Conservation (phyloP, 2,329 filamentous ascomycete species). For the Colletotrichum euphorbiae region DNA sequence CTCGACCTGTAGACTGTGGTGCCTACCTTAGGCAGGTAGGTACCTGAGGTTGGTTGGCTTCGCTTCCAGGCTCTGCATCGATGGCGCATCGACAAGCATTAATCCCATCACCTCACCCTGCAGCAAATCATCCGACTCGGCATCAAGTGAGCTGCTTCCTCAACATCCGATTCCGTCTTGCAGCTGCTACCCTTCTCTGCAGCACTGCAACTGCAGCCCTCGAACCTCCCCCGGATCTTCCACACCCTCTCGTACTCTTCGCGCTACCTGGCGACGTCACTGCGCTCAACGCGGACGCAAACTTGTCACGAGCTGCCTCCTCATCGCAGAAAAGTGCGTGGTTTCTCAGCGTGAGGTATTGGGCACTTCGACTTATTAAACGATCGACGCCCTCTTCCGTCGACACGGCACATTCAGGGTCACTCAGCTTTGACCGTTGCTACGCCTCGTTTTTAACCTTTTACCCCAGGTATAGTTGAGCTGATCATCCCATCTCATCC, state of each 20-base stretch:
- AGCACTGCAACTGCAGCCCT: not conserved
- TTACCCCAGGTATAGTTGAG: constrained; percentile 26
- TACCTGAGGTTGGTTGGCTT: too few species aligned
- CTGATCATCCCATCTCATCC: not conserved
- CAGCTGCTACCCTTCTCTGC: constrained; percentile 1
- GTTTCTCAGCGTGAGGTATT: not conserved
- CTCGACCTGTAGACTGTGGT: not conserved
- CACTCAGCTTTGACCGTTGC: not conserved
- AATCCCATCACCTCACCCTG: constrained; percentile 30
- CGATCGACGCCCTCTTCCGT: not conserved
- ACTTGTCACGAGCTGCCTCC: not conserved
- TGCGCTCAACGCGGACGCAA: not conserved
- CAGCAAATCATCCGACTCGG: constrained; percentile 25
- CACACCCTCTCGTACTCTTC: not conserved
- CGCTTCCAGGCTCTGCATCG: not conserved
- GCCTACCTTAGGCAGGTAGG: too few species aligned
- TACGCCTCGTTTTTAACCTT: not conserved
- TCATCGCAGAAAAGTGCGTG: not conserved
- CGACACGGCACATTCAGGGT: not conserved
- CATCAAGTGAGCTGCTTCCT: constrained; percentile 12
- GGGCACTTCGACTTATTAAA: not conserved
- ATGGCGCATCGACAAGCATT: constrained; percentile 8
- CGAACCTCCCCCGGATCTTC: constrained; percentile 22
- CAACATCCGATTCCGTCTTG: not conserved
- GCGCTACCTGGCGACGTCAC: too few species aligned